phyloP scores from a whole-genome alignment of 2,329 filamentous ascomycete genomes.

The Aspergillus oerlinghausenensis region DNA sequence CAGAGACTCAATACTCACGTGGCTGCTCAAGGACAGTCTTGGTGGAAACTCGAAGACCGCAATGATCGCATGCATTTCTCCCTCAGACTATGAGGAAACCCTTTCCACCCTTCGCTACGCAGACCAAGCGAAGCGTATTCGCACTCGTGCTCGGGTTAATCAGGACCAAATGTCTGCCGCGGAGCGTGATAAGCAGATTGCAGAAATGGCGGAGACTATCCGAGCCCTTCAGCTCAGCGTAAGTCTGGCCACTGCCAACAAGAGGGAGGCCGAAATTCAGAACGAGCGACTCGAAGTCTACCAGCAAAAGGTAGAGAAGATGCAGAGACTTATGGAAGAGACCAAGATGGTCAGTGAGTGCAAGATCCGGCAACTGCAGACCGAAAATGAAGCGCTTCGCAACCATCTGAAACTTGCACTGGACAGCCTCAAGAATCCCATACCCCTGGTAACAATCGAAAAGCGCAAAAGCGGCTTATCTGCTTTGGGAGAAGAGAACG shows the following conservation, averaged over 20 bases:
- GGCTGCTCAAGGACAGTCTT: conserved; percentile 92
- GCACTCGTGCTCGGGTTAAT: conserved; percentile 89
- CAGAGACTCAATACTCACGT: conserved; percentile 76
- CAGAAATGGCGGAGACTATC: conserved; percentile 93
- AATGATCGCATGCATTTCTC: conserved; percentile 97
- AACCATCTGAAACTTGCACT: conserved; percentile 85
- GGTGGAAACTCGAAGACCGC: conserved; percentile 97
- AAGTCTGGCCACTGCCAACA: conserved; percentile 62
- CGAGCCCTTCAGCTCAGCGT: conserved; percentile 73
- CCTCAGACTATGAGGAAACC: conserved; percentile 94
- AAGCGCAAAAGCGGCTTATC: conserved; percentile 31
- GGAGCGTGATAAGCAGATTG: conserved; percentile 89
- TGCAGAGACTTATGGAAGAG: conserved; percentile 97
- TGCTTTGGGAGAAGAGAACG: conserved; percentile 55
- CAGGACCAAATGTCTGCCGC: conserved; percentile 90
- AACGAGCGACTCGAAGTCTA: conserved; percentile 91
- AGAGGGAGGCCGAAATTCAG: conserved; percentile 66
- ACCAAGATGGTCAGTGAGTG: conserved; percentile 82
- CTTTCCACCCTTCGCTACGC: conserved; percentile 94
- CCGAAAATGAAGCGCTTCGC: conserved; percentile 83
- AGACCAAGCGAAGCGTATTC: conserved; percentile 95
- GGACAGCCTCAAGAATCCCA: conserved; percentile 83
- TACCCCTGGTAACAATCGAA: conserved; percentile 51
- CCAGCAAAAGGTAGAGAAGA: conserved; percentile 78
- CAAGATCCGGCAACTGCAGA: conserved; percentile 86